Conservation (phyloP, 768 basidiomycete genomes). For the Suillus plorans region DNA sequence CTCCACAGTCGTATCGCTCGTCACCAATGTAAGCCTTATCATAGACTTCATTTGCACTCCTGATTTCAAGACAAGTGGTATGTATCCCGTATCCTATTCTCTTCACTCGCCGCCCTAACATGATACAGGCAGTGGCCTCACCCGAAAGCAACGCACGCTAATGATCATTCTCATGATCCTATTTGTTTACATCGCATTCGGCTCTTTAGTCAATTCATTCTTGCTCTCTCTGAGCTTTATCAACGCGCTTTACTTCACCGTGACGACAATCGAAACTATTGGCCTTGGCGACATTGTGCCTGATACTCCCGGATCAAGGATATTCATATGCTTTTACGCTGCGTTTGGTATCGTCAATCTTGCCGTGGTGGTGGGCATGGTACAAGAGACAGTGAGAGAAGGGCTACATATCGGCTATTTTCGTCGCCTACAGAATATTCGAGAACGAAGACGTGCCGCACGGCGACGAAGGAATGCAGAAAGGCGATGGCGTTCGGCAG, state of each 20-base stretch:
- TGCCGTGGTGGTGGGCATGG: constrained; percentile 61
- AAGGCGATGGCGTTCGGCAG: constrained; percentile 56
- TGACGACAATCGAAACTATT: constrained; percentile 71
- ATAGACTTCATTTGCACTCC: constrained; percentile 57
- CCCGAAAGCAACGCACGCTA: constrained; percentile 76
- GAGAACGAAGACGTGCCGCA: constrained; percentile 43
- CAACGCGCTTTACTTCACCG: constrained; percentile 75
- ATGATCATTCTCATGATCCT: constrained; percentile 76
- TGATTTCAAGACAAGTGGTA: constrained; percentile 63
- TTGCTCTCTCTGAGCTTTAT: constrained; percentile 58
- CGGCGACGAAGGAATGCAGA: constrained; percentile 45
- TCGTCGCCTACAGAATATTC: constrained; percentile 48
- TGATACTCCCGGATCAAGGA: constrained; percentile 44
- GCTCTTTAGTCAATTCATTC: constrained; percentile 58
- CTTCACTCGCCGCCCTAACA: constrained; percentile 3
- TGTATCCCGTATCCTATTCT: constrained; percentile 13
- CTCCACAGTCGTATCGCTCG: constrained; percentile 63
- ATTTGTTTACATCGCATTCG: constrained; percentile 71
- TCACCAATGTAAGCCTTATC: constrained; percentile 68
- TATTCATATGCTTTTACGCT: constrained; percentile 60
- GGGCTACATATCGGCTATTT: constrained; percentile 66
- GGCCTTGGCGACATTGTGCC: constrained; percentile 80
- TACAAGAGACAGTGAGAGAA: constrained; percentile 73
- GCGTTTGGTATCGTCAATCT: constrained; percentile 62
- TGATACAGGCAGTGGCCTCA: constrained; percentile 69